Evolutionary conservation across 768 basidiomycete species (phyloP).

Genomic region (Saitozyma podzolica): DNA sequence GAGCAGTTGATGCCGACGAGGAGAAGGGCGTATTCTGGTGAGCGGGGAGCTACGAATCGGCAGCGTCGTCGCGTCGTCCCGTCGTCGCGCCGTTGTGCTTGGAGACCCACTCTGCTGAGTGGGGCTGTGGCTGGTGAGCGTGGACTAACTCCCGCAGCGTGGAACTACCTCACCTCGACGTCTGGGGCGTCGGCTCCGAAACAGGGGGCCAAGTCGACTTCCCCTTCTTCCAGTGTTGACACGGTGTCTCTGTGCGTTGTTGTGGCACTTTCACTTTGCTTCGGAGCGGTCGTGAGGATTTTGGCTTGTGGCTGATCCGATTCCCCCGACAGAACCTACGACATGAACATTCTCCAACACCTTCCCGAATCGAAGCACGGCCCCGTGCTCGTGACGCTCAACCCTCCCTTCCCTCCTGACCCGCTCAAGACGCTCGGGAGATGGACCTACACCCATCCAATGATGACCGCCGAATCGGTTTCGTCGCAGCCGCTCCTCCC

Average conservation of each 20-base stretch:
- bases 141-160: slow-evolving; percentile 51
- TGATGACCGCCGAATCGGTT: slow-evolving; percentile 64
- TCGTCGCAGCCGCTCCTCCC: slow-evolving; percentile 60
- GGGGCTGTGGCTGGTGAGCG: no score
- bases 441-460: slow-evolving; percentile 69
- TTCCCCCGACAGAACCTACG: slow-evolving; percentile 60
- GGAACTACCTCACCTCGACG: slow-evolving; percentile 71
- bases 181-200: slow-evolving; percentile 41
- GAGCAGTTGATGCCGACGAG: slow-evolving; percentile 67
- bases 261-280: slow-evolving; percentile 7
- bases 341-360: slow-evolving; percentile 75
- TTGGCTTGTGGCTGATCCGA: no score
- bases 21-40: slow-evolving; percentile 65
- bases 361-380: slow-evolving; percentile 62
- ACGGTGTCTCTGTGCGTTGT: slow-evolving; percentile 63
- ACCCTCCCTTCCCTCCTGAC: slow-evolving; percentile 66
- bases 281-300: no score
- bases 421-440: slow-evolving; percentile 57
- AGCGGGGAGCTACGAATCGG: no score
- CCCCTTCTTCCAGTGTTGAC: slow-evolving; percentile 57
- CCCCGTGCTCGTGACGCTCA: slow-evolving; percentile 70
- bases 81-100: no score
- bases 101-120: no score
- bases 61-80: no score
- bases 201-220: slow-evolving; percentile 14